phyloP scores from a whole-genome alignment of 306 rosid genomes.

The Parietaria judaica region DNA sequence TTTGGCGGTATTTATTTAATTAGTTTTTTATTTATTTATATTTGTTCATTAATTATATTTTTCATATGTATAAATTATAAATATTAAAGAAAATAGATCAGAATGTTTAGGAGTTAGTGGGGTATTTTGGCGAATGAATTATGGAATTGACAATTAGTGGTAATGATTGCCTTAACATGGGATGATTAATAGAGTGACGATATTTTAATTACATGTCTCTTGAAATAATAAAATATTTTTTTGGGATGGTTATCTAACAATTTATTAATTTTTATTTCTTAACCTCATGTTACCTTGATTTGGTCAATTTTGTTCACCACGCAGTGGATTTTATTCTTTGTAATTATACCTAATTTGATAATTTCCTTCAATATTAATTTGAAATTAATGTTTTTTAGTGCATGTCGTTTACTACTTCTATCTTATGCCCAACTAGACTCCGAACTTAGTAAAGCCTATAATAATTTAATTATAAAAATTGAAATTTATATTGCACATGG shows the following conservation, averaged over 20 bases:
- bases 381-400: not conserved
- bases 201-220: not conserved
- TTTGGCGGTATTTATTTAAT: conserved; percentile 13
- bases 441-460: no score
- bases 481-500: not conserved
- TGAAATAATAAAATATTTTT: not conserved
- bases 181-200: conserved; percentile 3
- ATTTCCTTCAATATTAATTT: no score
- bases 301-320: not conserved
- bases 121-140: not conserved
- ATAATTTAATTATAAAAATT: no score
- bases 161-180: conserved; percentile 16
- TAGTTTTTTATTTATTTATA: not conserved
- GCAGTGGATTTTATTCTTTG: not conserved
- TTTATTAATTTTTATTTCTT: no score
- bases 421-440: no score
- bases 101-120: not conserved
- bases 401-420: no score
- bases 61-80: not conserved
- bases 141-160: conserved; percentile 4
- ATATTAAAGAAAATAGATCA: not conserved
- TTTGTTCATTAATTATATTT: not conserved
- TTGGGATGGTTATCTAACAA: not conserved
- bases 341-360: no score
- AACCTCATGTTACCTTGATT: no score